Evolutionary conservation across 1,139 yeast species (phyloP), one percentile per base, ranked within the genome.

Genomic region (Spathaspora sp.): DNA sequence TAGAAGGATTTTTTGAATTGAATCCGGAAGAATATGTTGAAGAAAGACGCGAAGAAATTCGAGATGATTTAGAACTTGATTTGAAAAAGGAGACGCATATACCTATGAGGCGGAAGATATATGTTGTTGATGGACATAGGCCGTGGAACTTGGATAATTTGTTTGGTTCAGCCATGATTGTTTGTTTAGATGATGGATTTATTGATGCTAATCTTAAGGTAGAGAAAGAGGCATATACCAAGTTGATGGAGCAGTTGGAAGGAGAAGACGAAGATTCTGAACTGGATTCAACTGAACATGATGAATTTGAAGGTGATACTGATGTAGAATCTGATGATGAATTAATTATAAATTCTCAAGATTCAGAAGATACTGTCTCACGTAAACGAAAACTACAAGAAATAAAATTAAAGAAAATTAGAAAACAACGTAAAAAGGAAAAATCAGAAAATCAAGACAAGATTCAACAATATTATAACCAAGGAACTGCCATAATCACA

Each of bases 61-160:
- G 44, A 13, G 38, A 45, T 17, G 57, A 52, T 27, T 38, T 44
- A 24, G 39, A 24, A n/a, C 38, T 38, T 10, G 46, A 47, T 36
- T 20, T 41, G 20, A 38, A 26, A 10, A 46, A 45, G 27, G 38
- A 34, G 10, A 34, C 23, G 3, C 18, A 17, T 15, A 29, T 45
- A 11, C 49, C 47, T 18, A 44, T 59, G 43, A 57, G 53, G 41
- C 57, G 70, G 39, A 59, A 76, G 49, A 76, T 95, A 1, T 95
- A 88, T 59, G 79, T 95, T 11, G 76, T 93, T 49, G 99, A 95
- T 64, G 93, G 96, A 4, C 95, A 89, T 54, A 72, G 98, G 52
- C 99, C 99, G 2, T 93, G 98, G 98, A 90, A 90, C 64, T 70
- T 95, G 55, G 97, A 91, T 60, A 95, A 95, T 62, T 62, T 93